Base-by-base conservation (phyloP, 495 filamentous ascomycete species). In the Aspergillus homomorphus region DNA sequence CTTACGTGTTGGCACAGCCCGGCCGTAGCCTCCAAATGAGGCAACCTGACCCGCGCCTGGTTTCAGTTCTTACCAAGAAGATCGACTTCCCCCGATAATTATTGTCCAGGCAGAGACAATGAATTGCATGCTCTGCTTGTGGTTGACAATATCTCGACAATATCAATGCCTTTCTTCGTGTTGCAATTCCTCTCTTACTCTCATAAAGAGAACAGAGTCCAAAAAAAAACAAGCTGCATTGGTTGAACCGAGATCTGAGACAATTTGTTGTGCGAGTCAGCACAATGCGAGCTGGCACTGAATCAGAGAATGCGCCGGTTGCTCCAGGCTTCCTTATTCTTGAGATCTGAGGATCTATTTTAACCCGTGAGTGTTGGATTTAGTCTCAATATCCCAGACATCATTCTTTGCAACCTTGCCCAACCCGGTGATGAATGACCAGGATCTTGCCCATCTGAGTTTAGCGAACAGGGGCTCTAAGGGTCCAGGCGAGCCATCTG, bases 1-100 rank as follows among this genome's bases (percentile, higher is more conserved):
- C 28, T 58, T 58, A 58, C 56, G 56, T 52, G 48, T 18, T 22
- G 22, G 56, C 38, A 38, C 48, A 33, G 45, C 56, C n/a, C 56
- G 56, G 56, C 12, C 48, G 8, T 42, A 20, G 16, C 48, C 16
- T 49, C 54, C 44, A 14, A 16, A 30, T 33, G 16, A 16, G 54
- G 54, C 15, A 56, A 18, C 30, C 30, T 51, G 23, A 18, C 48
- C 48, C 48, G 48, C 23, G 8, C 48, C 3, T 2, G 16, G 48
- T 30, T 51, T 51, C 48, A 51, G 3, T 2, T 18, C 23, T n/a
- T 30, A 3, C 48, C 48, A 24, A 51, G 48, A 51, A 28, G 15
- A 10, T 16, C 19, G 16, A 24, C 48, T 1, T 30, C 30, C 48
- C n/a, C 48, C 48, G 48, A 51, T 10, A 3, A 16, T 2, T 1